Base-by-base conservation (phyloP, 768 basidiomycete genomes). In the Kwoniella heveanensis region DNA sequence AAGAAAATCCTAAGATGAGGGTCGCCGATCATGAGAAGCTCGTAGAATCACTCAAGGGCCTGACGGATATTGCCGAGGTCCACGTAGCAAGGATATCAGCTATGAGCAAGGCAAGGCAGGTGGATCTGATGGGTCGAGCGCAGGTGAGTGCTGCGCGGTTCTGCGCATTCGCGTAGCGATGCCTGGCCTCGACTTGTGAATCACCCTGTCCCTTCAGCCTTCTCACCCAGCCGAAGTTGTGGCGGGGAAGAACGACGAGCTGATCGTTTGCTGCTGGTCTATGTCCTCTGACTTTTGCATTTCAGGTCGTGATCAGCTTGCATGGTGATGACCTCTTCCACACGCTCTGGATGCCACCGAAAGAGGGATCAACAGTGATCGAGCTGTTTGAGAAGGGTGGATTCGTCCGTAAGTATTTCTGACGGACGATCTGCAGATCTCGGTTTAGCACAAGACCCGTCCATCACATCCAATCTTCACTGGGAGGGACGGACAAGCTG, bases 51-150 rank as follows among this genome's bases (percentile, higher is more conserved):
- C 66, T 77, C 29, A 74, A 72, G 58, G 60, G 67, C 0, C 54
- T 79, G 26, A 74, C 74, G 3, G 60, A 64, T 19, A 66, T 66
- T 12, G 78, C 78, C 13, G 78, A 77, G 48, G 73, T 79, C 10
- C 78, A 79, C 53, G 73, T 76, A 13, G 67, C 74, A 19, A 70
- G 65, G 26, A 9, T 76, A 13, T 66, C 67, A 36, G 60, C 64
- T 5, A 74, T 74, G 73, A 69, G 63, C 30, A 67, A 69, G 27
- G 63, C 68, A 0, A 60, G 70, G 48, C 68, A 74, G 48, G 70
- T 76, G 47, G 69, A 66, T n/a, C 36, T 70, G 32, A 68, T 69
- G 62, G 65, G 70, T 13, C 65, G 71, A 17, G 62, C 73, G 3
- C 66, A 74, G 61, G 66, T 79, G 25, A 55, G 74, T 51, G 12